Base-by-base conservation (phyloP, 331 rosid genomes). In the Saraca asoca region DNA sequence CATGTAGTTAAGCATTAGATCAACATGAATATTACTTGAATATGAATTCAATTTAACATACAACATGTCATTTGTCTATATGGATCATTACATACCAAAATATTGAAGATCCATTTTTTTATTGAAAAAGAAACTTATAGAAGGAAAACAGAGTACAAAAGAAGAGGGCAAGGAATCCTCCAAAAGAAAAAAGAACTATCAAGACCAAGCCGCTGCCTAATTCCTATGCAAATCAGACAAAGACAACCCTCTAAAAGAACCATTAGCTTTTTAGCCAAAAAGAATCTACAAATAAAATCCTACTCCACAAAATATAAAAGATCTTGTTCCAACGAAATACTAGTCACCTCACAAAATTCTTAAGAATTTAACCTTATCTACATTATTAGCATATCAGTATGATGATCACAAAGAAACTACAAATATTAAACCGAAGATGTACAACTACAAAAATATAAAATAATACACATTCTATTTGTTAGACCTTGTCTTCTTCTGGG, bases 401-500 rank as follows among this genome's bases (percentile, higher is more conserved):
- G 5, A 66, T 19, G 12, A 39, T 41, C 9, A 13, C 41, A 70
- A 64, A 45, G n/a, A 20, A 51, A 48, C 43, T 37, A 17, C 43
- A 35, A 61, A 18, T 6, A 35, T 71, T 15, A 75, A 54, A 53
- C 8, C 15, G 64, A 7, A 29, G 39, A 43, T 50, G 20, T 19
- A 42, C 16, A 62, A 42, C 16, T 54, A 17, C 33, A 39, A 12
- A 63, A 71, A 35, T 17, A 56, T 10, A 51, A 43, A 15, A 69
- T 29, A 5, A 56, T 8, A 46, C 37, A 57, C 13, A 53, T 18
- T 38, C 5, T 12, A 24, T 2, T 39, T 6, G 48, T 66, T 51
- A 59, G 19, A 94, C 99, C 95, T 94, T 90, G 81, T 94, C 99
- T 62, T 52, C 85, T 44, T 82, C 92, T 0, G 85, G 64, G 73